phyloP scores from a whole-genome alignment of 2,329 filamentous ascomycete genomes.

The Sclerotinia subarctica region DNA sequence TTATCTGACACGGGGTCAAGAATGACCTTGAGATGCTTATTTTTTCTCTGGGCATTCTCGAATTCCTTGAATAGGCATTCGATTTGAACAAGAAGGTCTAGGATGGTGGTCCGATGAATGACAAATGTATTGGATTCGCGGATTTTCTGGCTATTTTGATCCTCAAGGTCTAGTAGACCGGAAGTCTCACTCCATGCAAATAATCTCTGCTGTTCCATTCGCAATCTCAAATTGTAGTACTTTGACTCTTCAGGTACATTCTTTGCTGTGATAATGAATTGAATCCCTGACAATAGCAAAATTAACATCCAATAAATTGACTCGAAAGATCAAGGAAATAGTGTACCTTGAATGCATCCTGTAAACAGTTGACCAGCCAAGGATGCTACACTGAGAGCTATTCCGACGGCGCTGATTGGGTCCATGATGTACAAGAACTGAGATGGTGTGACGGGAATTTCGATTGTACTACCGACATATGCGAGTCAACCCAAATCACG shows the following conservation, averaged over 20 bases:
- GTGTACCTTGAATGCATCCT: conserved; percentile 45
- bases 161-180: conserved; percentile 45
- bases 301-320: conserved; percentile 20
- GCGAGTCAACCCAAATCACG: conserved; percentile 5
- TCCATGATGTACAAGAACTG: conserved; percentile 29
- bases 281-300: conserved; percentile 41
- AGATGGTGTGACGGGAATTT: conserved; percentile 15
- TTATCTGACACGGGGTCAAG: conserved; percentile 37
- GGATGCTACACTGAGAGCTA: conserved; percentile 43
- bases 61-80: conserved; percentile 49
- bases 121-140: conserved; percentile 48
- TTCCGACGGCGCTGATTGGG: conserved; percentile 35
- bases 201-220: conserved; percentile 50
- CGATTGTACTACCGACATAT: conserved; percentile 19
- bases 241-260: conserved; percentile 48
- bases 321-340: conserved; percentile 5
- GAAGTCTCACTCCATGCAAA: conserved; percentile 51
- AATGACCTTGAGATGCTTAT: conserved; percentile 41
- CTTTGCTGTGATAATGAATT: conserved; percentile 48
- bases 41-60: conserved; percentile 43
- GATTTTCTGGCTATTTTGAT: conserved; percentile 43
- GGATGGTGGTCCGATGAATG: conserved; percentile 48
- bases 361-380: conserved; percentile 48
- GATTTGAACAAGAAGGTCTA: conserved; percentile 48
- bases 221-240: conserved; percentile 48